Base-by-base conservation (phyloP, 371 early-diverging fungal species). In the Lichtheimia hyalospora region DNA sequence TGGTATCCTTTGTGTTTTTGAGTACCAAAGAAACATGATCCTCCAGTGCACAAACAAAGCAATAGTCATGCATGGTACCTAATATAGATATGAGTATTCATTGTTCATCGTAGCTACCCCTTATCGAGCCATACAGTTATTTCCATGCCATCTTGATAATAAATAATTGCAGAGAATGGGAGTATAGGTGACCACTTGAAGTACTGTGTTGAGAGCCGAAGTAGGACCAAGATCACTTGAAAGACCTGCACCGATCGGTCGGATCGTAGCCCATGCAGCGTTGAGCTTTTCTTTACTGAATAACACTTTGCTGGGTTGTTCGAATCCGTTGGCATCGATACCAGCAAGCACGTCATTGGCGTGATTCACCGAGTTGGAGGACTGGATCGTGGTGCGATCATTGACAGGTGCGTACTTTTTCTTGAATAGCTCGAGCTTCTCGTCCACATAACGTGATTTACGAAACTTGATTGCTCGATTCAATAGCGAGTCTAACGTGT, bases 141-240 rank as follows among this genome's bases (percentile, higher is more conserved):
- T 61, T 43, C 86, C 79, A 64, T 91, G 91, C 24, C 76, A 81
- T 62, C 77, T 75, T 20, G 81, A 66, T 42, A 88, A 58, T 52
- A 91, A 79, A 69, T 87, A 93, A 58, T 92, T 86, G 16, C 92
- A 85, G 20, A 97, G 71, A 0, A 89, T 88, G 14, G 91, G 85
- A 7, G 96, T 96, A 58, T 91, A 92, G 7, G 89, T 90, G 53
- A 98, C 68, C 60, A 92, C 91, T 71, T 99, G 99, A 14, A 99
- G 70, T 5, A 91, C 86, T 5, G 93, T 86, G 75, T 96, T 97
- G 67, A 98, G 84, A 70, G 90, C 96, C 68, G 97, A 97, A n/a
- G 52, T 43, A 62, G 97, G 94, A n/a, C 97, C 99, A 21, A 96
- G 75, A 72, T 56, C 54, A 21, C 94, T 95, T 62, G 84, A 77